These are phyloP conservation scores for Mixia osmundae DNA, from an alignment of 1,284 basidiomycete genomes.

Conservation along the genomic window DNA sequence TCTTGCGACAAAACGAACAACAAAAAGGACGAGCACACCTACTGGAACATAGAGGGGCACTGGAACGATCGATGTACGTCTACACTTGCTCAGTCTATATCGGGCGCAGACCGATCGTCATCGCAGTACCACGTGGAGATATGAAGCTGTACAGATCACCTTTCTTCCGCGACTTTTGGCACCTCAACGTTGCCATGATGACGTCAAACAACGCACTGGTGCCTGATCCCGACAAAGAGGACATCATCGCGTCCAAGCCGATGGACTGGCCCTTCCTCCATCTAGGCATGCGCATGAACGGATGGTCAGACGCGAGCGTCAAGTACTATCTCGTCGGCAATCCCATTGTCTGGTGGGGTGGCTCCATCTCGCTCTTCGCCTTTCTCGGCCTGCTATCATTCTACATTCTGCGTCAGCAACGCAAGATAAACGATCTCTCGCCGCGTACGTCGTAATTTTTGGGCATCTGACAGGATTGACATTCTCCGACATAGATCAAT, in stretches of 20 bases:
- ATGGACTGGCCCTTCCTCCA: conserved; percentile 82
- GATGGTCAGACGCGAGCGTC: conserved; percentile 65
- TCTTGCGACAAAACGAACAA: conserved; percentile 77
- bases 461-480: neutral
- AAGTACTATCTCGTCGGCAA: conserved; percentile 78
- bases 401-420: conserved; percentile 64
- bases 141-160: conserved; percentile 66
- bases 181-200: conserved; percentile 99
- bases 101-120: conserved; percentile 2
- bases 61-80: conserved; percentile 71
- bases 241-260: conserved; percentile 79
- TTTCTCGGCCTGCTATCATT: conserved; percentile 40
- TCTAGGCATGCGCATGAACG: conserved; percentile 83
- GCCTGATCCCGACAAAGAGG: conserved; percentile 92
- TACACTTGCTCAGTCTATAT: neutral
- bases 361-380: conserved; percentile 39
- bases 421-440: conserved; percentile 75
- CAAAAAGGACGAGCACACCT: conserved; percentile 58
- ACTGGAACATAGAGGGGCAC: conserved; percentile 96
- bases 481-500: conserved; percentile 34
- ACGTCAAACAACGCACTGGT: conserved; percentile 95
- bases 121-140: conserved; percentile 54
- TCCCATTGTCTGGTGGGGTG: conserved; percentile 67
- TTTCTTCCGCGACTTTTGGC: conserved; percentile 92
- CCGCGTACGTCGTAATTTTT: conserved; percentile 29